Evolutionary conservation across 768 basidiomycete species (phyloP), one percentile per base, ranked within the genome.

Genomic region (Auricularia sp.): DNA sequence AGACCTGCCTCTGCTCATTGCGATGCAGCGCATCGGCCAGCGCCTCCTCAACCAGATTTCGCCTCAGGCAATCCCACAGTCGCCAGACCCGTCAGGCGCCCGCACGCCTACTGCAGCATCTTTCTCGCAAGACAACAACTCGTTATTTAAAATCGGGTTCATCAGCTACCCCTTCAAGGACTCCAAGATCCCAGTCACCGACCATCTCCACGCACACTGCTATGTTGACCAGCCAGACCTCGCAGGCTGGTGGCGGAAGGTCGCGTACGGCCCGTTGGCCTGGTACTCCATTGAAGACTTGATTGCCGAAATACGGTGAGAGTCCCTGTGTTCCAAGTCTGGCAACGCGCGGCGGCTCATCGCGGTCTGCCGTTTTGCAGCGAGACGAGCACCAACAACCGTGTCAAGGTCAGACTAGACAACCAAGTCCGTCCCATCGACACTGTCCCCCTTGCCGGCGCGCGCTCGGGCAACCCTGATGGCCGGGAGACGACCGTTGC

Each of bases 281-380:
- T 90, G 89, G 88, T 90, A 90, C 71, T 75, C 81, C 43, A 81
- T 90, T 61, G 87, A 90, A 65, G 88, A 90, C 74, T 77, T 91
- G 59, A 87, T 91, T 69, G 89, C 89, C 21, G 88, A 91, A 72
- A 91, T 91, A 69, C 79, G 90, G 90, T 90, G 68, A 59, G 80
- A 73, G 36, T 54, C 39, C 61, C 64, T 35, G 61, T 60, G 42
- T 29, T 66, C 35, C 56, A 62, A 29, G 36, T 54, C 58, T 61
- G 39, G 56, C 34, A 10, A n/a, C 54, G 54, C 12, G 56, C 23
- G 18, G 21, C 8, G 23, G 47, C 36, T 56, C 3, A 44, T 10
- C 42, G 29, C 29, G 29, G 29, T 29, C 29, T 29, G 29, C 39
- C n/a, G 36, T 62, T 47, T 63, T 67, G n/a, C 75, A 92, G 91